These are phyloP conservation scores for Aureobasidium sp. DNA, from an alignment of 2,329 filamentous ascomycete genomes.

Conservation along the genomic window DNA sequence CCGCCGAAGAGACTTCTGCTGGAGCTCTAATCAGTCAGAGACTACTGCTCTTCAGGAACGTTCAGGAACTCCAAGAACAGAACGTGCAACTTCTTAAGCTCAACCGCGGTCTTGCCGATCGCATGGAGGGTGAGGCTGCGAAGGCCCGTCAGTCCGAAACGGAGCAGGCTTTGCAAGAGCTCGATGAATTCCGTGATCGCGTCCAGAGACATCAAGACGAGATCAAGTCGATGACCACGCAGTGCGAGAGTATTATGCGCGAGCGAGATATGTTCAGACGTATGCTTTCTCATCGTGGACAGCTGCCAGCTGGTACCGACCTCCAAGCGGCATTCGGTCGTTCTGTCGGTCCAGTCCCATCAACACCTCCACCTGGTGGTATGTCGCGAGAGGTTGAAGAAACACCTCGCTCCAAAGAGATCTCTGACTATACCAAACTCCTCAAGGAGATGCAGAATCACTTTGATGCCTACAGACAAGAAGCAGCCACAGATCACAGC, in stretches of 20 bases:
- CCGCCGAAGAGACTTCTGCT: conserved; percentile 73
- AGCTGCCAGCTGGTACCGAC: conserved; percentile 53
- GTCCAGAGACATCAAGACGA: conserved; percentile 78
- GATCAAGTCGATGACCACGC: conserved; percentile 70
- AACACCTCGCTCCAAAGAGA: conserved; percentile 48
- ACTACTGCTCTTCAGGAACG: conserved; percentile 81
- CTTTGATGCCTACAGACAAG: conserved; percentile 83
- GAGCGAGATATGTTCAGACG: conserved; percentile 97
- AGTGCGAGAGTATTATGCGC: conserved; percentile 87
- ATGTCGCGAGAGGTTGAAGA: conserved; percentile 29
- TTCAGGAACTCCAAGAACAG: conserved; percentile 77
- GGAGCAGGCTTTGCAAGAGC: conserved; percentile 56
- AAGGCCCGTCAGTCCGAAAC: conserved; percentile 50
- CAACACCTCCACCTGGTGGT: conserved; percentile 38
- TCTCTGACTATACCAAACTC: conserved; percentile 67
- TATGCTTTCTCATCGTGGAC: conserved; percentile 72
- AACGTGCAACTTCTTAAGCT: conserved; percentile 79
- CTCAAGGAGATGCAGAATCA: conserved; percentile 83
- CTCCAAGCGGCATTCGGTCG: conserved; percentile 64
- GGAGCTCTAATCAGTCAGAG: conserved; percentile 84
- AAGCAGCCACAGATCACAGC: conserved; percentile 72
- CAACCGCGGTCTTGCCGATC: conserved; percentile 74
- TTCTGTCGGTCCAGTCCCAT: conserved; percentile 53
- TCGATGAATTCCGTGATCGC: conserved; percentile 65
- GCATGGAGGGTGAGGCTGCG: conserved; percentile 87